Evolutionary conservation across 2,329 filamentous ascomycete genomes (phyloP).

Genomic region (Lasiodiplodia sp.): DNA sequence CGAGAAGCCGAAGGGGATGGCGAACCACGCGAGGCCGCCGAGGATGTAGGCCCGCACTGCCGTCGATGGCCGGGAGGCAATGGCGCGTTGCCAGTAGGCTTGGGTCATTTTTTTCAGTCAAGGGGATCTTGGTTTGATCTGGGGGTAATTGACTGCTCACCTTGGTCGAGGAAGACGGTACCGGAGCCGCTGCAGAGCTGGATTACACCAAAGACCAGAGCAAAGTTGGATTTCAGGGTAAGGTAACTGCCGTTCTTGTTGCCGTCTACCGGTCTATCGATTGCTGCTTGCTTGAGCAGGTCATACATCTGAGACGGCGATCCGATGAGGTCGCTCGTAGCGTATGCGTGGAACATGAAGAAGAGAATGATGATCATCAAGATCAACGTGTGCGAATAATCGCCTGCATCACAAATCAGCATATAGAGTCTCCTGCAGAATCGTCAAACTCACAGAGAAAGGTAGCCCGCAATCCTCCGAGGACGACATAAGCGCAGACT

Average conservation of each 20-base stretch:
- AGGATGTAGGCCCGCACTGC: slow-evolving; percentile 61
- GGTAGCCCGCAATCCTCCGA: slow-evolving; percentile 50
- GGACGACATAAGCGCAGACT: slow-evolving; percentile 46
- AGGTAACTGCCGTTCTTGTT: slow-evolving; percentile 53
- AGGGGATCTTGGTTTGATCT: too few relatives aligned
- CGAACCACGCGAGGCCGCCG: slow-evolving; percentile 62
- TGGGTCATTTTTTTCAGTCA: too few relatives aligned
- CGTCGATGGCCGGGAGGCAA: slow-evolving; percentile 54
- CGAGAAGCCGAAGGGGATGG: slow-evolving; percentile 62
- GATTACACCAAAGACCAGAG: slow-evolving; percentile 53
- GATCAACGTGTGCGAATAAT: slow-evolving; percentile 51
- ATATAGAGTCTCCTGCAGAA: not conserved
- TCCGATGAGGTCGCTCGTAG: slow-evolving; percentile 49
- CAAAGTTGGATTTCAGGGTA: slow-evolving; percentile 51
- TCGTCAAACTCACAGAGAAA: slow-evolving; percentile 43
- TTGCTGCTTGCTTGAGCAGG: slow-evolving; percentile 47
- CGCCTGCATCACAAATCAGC: slow-evolving; percentile 28
- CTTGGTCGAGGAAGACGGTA: slow-evolving; percentile 46
- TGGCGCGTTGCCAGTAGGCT: slow-evolving; percentile 62
- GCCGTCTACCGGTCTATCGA: slow-evolving; percentile 46
- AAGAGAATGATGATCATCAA: slow-evolving; percentile 55
- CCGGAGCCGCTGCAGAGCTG: slow-evolving; percentile 49
- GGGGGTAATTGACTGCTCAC: not conserved
- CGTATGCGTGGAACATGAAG: slow-evolving; percentile 54
- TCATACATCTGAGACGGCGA: slow-evolving; percentile 51